Conservation (phyloP, 768 basidiomycete genomes). For the Suillus brevipes region DNA sequence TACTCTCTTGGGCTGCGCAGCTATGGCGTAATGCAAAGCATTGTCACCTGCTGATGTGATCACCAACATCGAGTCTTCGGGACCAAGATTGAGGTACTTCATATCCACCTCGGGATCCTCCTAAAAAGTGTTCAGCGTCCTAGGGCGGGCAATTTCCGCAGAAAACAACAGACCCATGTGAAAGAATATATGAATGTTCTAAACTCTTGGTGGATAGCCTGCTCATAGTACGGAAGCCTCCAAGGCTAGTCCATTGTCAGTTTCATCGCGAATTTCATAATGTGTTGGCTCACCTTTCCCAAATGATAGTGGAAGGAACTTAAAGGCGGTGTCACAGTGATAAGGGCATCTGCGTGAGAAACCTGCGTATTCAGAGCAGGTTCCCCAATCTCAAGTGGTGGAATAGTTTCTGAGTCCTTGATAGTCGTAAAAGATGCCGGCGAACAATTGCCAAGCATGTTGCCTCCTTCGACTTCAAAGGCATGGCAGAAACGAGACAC, state of each 20-base stretch:
- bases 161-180: conserved; percentile 46
- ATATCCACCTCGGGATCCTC: conserved; percentile 80
- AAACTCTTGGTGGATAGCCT: conserved; percentile 67
- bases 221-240: conserved; percentile 72
- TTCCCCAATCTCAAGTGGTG: conserved; percentile 44
- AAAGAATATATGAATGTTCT: conserved; percentile 65
- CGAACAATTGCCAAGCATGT: conserved; percentile 52
- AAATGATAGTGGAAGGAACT: conserved; percentile 66
- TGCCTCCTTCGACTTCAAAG: conserved; percentile 65
- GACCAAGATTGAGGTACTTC: conserved; percentile 55
- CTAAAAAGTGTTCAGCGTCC: conserved; percentile 28
- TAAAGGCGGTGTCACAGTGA: conserved; percentile 54
- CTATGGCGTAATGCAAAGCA: conserved; percentile 75
- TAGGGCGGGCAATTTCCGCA: neutral
- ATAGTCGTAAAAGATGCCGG: conserved; percentile 36
- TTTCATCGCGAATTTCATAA: neutral
- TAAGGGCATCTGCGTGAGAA: conserved; percentile 32
- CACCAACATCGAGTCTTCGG: conserved; percentile 65
- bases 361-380: conserved; percentile 30
- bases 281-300: conserved; percentile 38
- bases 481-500: conserved; percentile 55
- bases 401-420: conserved; percentile 38
- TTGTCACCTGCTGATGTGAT: conserved; percentile 83
- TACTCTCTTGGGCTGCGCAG: conserved; percentile 56
- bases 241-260: conserved; percentile 42